A percentile compares a stretch with the other conserved stretches of the same genome.
These are phyloP conservation scores for Magnolia sinica DNA, from an alignment of 164 flowering plant genomes.

Conservation along the genomic window DNA sequence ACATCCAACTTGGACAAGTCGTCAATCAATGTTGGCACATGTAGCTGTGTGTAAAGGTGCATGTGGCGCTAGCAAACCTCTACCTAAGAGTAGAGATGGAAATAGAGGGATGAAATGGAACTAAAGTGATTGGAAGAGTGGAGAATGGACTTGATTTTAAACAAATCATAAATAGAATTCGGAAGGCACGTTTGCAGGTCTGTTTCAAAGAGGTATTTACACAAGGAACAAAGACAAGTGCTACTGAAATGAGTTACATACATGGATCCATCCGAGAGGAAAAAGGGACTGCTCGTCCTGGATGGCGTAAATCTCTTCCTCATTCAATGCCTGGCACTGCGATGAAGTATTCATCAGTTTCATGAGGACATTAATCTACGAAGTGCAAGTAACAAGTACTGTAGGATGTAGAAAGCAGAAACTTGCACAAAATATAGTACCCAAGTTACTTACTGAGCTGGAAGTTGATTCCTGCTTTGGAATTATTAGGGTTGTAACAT, in stretches of 20 bases:
- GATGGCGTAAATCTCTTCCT: constrained; percentile 69
- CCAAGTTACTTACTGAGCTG: constrained; percentile 33
- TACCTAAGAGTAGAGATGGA: not conserved
- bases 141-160: not conserved
- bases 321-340: constrained; percentile 74
- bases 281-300: constrained; percentile 61
- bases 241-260: constrained; percentile 20
- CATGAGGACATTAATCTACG: constrained; percentile 1
- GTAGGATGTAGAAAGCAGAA: not conserved
- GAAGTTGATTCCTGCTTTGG: constrained; percentile 81
- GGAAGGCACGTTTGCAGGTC: not conserved
- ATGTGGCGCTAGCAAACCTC: not conserved
- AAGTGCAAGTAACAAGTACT: not conserved
- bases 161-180: not conserved
- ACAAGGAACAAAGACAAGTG: not conserved
- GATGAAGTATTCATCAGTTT: constrained; percentile 13
- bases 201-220: not conserved
- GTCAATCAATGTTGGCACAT: too few species aligned
- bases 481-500: constrained; percentile 66
- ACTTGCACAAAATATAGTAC: not conserved
- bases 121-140: not conserved
- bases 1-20: too few species aligned
- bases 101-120: not conserved
- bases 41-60: too few species aligned
- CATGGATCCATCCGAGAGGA: constrained; percentile 94